phyloP scores from a whole-genome alignment of 1,284 basidiomycete species.

The Takashimella tepidaria region DNA sequence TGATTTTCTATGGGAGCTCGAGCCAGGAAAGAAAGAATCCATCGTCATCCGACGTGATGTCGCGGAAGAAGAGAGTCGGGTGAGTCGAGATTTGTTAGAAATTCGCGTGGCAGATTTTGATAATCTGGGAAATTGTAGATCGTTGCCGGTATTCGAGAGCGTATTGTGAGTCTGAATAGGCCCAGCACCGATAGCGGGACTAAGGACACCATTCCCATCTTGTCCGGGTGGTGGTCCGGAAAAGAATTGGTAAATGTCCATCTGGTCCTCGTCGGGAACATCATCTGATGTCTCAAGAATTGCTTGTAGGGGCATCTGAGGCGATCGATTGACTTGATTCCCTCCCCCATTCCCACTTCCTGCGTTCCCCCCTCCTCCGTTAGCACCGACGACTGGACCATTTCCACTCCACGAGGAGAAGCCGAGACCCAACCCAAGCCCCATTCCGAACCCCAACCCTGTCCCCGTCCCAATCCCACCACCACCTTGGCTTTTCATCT shows the following conservation, averaged over 20 bases:
- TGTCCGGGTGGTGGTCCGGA: conserved; percentile 20
- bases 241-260: conserved; percentile 39
- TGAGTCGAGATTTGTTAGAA: background rate
- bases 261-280: conserved; percentile 19
- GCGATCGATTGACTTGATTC: conserved; percentile 4
- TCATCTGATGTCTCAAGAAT: conserved; percentile 17
- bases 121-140: background rate
- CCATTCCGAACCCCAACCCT: background rate
- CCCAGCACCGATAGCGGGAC: background rate
- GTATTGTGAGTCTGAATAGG: background rate
- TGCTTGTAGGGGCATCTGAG: conserved; percentile 13
- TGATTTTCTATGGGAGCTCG: background rate
- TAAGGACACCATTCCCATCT: background rate
- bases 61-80: background rate
- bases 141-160: background rate
- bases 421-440: background rate
- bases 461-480: background rate
- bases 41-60: background rate
- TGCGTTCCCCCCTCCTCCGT: background rate
- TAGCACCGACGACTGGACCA: background rate
- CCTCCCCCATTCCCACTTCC: background rate
- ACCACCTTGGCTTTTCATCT: background rate
- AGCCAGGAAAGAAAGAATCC: background rate
- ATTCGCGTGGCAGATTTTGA: background rate
- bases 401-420: background rate